Conservation (phyloP, 805 yeast species). For the Yarrowia keelungensis region DNA sequence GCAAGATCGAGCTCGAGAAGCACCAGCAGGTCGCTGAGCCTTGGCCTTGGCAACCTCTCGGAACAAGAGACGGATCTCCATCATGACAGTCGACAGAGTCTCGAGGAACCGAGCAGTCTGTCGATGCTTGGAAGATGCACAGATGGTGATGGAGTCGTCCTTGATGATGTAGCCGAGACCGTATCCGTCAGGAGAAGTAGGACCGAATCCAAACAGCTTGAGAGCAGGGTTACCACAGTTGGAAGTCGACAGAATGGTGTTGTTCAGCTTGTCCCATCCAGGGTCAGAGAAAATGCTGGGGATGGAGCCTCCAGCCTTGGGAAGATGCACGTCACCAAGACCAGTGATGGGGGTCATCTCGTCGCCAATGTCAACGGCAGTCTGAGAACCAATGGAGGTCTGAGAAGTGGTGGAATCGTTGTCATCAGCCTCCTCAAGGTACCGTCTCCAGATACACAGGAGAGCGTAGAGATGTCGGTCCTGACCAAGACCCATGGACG, state of each 20-base stretch:
- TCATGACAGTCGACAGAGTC: conserved; percentile 67
- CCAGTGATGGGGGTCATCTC: conserved; percentile 92
- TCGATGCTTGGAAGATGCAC: conserved; percentile 85
- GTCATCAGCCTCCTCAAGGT: conserved; percentile 46
- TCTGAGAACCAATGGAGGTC: conserved; percentile 44
- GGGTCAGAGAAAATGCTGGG: conserved; percentile 83
- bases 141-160: conserved; percentile 75
- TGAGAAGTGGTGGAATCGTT: conserved; percentile 45
- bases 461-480: conserved; percentile 90
- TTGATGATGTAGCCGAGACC: conserved; percentile 93
- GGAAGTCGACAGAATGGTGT: conserved; percentile 79
- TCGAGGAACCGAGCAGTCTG: conserved; percentile 81
- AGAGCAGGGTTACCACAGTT: conserved; percentile 94
- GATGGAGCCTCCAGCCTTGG: conserved; percentile 49
- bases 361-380: conserved; percentile 58
- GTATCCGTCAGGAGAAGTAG: conserved; percentile 86
- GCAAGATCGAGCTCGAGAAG: conserved; percentile 43
- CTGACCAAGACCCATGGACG: conserved; percentile 84
- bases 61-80: conserved; percentile 62
- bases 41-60: conserved; percentile 41
- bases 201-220: conserved; percentile 88
- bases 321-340: conserved; percentile 74
- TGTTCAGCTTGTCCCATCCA: conserved; percentile 87
- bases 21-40: conserved; percentile 39
- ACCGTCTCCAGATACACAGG: conserved; percentile 79